A percentile compares a stretch with the other conserved stretches of the same genome.
Conservation (phyloP, 129 eudicot species). For the Sambucus nigra region DNA sequence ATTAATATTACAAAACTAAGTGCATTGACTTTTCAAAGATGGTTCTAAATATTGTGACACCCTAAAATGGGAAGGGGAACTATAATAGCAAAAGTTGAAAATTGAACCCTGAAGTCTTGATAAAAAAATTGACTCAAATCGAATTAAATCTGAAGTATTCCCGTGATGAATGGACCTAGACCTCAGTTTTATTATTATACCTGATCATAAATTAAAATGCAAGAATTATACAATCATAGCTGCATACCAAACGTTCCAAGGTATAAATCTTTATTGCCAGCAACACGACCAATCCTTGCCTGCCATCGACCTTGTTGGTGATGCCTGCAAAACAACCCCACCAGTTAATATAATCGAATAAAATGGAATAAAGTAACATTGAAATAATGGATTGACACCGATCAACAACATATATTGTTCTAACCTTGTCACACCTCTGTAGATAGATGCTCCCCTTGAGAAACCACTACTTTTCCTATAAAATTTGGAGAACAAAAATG, state of each 20-base stretch:
- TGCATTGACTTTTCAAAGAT: too few species aligned
- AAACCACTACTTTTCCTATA: conserved; percentile 90
- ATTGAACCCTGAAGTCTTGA: too few species aligned
- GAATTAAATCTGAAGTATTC: too few species aligned
- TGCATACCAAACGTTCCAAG: conserved; percentile 79
- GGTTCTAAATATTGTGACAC: too few species aligned
- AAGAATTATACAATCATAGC: not conserved
- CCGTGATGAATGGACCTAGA: too few species aligned
- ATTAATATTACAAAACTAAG: too few species aligned
- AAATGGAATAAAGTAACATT: not conserved
- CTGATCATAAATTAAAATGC: not conserved
- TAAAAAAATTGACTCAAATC: too few species aligned
- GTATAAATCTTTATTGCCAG: conserved; percentile 91
- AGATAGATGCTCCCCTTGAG: conserved; percentile 90
- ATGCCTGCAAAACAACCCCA: conserved; percentile 42
- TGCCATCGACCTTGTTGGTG: conserved; percentile 99
- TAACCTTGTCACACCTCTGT: conserved; percentile 81
- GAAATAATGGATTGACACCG: not conserved
- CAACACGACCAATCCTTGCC: conserved; percentile 97
- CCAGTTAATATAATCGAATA: not conserved
- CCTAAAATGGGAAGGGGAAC: too few species aligned
- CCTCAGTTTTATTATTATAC: too few species aligned
- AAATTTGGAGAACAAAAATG: not conserved
- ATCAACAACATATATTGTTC: not conserved
- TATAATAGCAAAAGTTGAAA: too few species aligned